Evolutionary conservation across 1,284 basidiomycete species (phyloP), one percentile per base, ranked within the genome.

Genomic region (Rhodofomes roseus): DNA sequence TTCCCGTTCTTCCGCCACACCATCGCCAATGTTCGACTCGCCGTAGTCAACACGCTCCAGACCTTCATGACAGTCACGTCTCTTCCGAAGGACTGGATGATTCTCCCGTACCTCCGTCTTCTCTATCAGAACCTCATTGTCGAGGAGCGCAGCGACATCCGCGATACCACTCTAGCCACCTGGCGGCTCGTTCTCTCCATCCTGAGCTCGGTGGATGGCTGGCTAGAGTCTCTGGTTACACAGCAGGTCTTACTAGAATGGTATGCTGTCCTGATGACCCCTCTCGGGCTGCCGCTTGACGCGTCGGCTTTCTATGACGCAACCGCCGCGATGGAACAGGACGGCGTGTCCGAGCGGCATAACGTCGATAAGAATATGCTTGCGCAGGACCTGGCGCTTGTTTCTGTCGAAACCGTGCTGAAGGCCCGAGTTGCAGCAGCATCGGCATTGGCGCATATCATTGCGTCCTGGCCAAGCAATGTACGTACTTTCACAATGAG

Each of bases 1-100:
- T 99, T 95, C 75, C 93, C 96, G 2, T 99, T 97, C 81, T 96
- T 99, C 79, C 91, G 97, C 12, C 97, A 99, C 74, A 97, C 96
- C 0, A 99, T 99, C 69, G 78, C 92, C 0, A 90, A 90, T 63
- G 97, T 99, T 56, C 93, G 97, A 20, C 81, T 96, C 9, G 91
- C 97, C 5, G 96, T 99, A 6, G 92, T 96, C 58, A 90, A 94
- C 62, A 96, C 95, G 0, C 78, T 99, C 5, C 82, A 88, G 54
- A 91, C 92, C 4, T 96, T 99, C 74, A 88, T 98, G 79, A 79
- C 81, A 16, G 89, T 94, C 1, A 76, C 85, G 4, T 83, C 87
- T 0, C 81, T 98, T 36, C 83, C 91, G 2, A 83, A 84, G 63
- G 87, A 89, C 60, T 99, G 97, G 97, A 84, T 97, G 64, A 80